A percentile compares a stretch with the other conserved stretches of the same genome.
phyloP scores from a whole-genome alignment of 345 rosid species.

The Citrus mangshanensis region DNA sequence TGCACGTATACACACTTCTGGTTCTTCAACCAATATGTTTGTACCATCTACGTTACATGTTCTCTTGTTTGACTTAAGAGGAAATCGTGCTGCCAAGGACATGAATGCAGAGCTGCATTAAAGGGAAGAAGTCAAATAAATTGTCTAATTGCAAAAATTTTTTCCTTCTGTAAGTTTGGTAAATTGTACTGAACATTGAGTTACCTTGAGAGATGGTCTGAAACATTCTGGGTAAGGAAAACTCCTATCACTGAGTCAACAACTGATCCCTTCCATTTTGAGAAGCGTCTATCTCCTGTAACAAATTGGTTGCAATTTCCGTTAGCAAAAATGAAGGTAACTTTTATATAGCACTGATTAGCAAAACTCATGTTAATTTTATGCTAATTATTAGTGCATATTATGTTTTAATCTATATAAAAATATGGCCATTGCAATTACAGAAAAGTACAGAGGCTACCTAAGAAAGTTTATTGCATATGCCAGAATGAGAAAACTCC shows the following conservation, averaged over 20 bases:
- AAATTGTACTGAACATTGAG: slow-evolving; percentile 3
- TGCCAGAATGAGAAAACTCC: not conserved
- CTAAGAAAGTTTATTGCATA: not conserved
- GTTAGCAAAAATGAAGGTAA: not conserved
- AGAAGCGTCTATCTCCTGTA: slow-evolving; percentile 93
- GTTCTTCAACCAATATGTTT: slow-evolving; percentile 52
- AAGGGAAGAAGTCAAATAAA: slow-evolving; percentile 16
- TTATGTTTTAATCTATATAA: not conserved
- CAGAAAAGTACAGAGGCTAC: not conserved
- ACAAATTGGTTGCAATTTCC: slow-evolving; percentile 7
- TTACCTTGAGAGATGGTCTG: slow-evolving; percentile 98
- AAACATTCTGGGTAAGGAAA: slow-evolving; percentile 91
- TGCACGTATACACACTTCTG: slow-evolving; percentile 44
- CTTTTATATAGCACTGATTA: not conserved
- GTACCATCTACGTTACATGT: slow-evolving; percentile 22
- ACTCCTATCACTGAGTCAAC: slow-evolving; percentile 98
- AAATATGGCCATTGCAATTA: not conserved
- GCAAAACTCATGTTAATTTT: not conserved
- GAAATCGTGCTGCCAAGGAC: slow-evolving; percentile 77
- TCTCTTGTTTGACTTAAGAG: slow-evolving; percentile 42
- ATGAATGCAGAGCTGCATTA: slow-evolving; percentile 92
- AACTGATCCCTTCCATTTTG: slow-evolving; percentile 98
- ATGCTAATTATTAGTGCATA: not conserved
- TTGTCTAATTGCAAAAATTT: slow-evolving; percentile 13
- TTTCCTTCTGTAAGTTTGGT: slow-evolving; percentile 1